Evolutionary conservation across 2,329 filamentous ascomycete species (phyloP).

Genomic region (Exophiala phaeomuriformis): DNA sequence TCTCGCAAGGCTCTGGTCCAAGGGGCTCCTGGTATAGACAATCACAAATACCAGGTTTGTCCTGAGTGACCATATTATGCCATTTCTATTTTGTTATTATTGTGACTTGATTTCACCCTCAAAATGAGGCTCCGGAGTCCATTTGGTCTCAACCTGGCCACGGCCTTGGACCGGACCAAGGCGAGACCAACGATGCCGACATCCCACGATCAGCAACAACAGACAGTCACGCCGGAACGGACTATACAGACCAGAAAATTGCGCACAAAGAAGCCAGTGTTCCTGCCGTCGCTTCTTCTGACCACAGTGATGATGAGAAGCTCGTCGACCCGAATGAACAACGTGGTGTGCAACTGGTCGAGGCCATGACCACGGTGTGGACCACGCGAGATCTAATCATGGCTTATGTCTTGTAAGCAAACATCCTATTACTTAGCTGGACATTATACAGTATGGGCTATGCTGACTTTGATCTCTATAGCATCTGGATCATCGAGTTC

Average conservation of each 20-base stretch:
- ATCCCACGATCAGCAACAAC: background rate
- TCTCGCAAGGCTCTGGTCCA: background rate
- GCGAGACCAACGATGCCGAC: background rate
- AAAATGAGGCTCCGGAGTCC: background rate
- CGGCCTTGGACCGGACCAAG: background rate
- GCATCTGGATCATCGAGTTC: conserved; percentile 21
- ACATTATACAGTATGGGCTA: too few relatives aligned
- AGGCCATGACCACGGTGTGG: conserved; percentile 39
- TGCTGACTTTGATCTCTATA: background rate
- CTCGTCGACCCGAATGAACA: background rate
- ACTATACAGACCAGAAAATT: background rate
- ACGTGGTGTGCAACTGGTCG: conserved; percentile 36
- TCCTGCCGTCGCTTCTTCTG: background rate
- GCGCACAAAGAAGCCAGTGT: background rate
- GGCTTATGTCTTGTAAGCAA: conserved; percentile 30
- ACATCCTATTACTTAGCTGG: background rate
- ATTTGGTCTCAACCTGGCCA: background rate
- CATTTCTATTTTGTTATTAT: background rate
- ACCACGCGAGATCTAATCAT: conserved; percentile 32
- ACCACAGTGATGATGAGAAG: background rate
- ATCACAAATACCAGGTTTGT: too few relatives aligned
- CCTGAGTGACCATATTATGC: background rate
- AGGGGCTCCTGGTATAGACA: too few relatives aligned
- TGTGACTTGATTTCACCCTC: background rate
- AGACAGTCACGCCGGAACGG: background rate